Evolutionary conservation across 1,284 basidiomycete genomes (phyloP).

Genomic region (Neonothopanus nambi): DNA sequence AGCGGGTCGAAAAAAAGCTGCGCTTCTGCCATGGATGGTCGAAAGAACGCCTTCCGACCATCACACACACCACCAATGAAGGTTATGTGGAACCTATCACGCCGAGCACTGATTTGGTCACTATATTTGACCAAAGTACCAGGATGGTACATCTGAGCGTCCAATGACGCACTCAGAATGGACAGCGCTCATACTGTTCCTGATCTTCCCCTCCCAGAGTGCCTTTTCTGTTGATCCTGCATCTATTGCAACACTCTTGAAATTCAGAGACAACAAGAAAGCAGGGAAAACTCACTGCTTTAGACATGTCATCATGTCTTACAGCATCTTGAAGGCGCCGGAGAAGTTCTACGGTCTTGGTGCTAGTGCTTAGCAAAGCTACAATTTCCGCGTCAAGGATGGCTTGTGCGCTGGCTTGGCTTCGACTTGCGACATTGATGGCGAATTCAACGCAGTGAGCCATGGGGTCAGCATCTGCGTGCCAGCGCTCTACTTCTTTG

Average conservation of each 20-base stretch:
- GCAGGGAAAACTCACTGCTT: background rate
- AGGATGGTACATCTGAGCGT: background rate
- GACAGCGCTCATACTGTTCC: background rate
- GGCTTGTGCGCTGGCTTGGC: conserved; percentile 15
- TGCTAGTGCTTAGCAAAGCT: conserved; percentile 10
- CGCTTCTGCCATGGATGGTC: conserved; percentile 5
- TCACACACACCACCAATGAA: background rate
- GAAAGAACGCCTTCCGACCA: background rate
- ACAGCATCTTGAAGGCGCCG: background rate
- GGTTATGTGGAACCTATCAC: conserved; percentile 4
- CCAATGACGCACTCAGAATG: too few species aligned
- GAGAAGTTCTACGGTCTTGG: background rate
- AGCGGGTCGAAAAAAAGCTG: conserved; percentile 14
- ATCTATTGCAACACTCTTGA: background rate
- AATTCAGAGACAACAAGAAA: background rate
- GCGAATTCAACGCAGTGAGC: conserved; percentile 18
- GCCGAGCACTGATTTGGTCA: conserved; percentile 1
- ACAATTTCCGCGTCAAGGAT: conserved; percentile 17
- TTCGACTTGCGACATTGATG: conserved; percentile 14
- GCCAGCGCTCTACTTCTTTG: conserved; percentile 6
- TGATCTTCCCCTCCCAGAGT: background rate
- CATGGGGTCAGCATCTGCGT: conserved; percentile 13
- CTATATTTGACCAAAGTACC: conserved; percentile 1
- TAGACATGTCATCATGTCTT: background rate
- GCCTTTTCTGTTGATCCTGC: background rate